These are phyloP conservation scores for Vaccinium vitisidaea DNA, from an alignment of 148 eudicot genomes.

Conservation along the genomic window DNA sequence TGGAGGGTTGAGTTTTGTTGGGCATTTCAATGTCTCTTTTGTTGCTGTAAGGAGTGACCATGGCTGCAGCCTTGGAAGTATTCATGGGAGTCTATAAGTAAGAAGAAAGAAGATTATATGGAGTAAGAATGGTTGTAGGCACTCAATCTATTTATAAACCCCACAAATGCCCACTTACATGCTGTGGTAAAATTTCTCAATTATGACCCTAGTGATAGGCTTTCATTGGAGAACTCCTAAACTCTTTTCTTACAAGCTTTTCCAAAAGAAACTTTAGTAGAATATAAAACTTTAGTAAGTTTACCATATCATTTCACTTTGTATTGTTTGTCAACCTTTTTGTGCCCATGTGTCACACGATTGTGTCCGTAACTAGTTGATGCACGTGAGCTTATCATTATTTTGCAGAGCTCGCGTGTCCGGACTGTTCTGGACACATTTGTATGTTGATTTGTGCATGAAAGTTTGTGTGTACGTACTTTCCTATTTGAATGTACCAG, in stretches of 20 bases:
- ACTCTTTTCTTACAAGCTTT: not conserved
- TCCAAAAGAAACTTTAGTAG: not conserved
- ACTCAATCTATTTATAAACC: not conserved
- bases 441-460: not conserved
- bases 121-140: not conserved
- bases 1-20: constrained; percentile 1
- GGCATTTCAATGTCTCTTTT: not conserved
- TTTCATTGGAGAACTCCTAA: not conserved
- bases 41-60: not conserved
- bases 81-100: not conserved
- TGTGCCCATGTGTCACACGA: not conserved
- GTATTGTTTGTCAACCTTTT: not conserved
- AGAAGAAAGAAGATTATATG: not conserved
- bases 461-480: no score
- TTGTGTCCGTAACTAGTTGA: not conserved
- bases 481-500: not conserved
- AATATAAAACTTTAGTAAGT: not conserved
- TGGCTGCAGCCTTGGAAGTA: constrained; percentile 4
- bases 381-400: not conserved
- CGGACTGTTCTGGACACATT: not conserved
- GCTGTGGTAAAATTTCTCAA: not conserved
- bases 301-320: not conserved
- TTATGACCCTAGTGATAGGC: not conserved
- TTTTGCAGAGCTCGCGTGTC: not conserved
- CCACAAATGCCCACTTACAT: not conserved